A percentile compares a stretch with the other conserved stretches of the same genome.
phyloP scores from a whole-genome alignment of 2,329 filamentous ascomycete genomes.

The Penicillium griseofulvum region DNA sequence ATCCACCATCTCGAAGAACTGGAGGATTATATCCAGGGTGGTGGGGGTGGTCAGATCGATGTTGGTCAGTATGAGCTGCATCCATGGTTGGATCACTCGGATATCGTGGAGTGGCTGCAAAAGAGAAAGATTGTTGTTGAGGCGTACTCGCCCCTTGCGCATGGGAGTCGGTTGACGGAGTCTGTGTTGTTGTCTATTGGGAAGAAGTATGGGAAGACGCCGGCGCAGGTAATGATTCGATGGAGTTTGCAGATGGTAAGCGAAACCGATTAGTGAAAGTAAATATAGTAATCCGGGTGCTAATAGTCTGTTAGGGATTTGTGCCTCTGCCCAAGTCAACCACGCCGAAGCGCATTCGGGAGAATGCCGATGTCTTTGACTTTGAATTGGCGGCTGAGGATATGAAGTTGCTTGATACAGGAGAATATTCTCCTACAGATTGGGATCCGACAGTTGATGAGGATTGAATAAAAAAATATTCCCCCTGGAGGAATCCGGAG shows the following conservation, averaged over 20 bases:
- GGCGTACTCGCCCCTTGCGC: slow-evolving; percentile 75
- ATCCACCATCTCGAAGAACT: slow-evolving; percentile 72
- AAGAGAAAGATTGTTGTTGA: slow-evolving; percentile 68
- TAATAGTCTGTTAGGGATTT: slow-evolving; percentile 48
- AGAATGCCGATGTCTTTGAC: slow-evolving; percentile 60
- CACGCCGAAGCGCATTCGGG: slow-evolving; percentile 58
- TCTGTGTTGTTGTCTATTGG: slow-evolving; percentile 61
- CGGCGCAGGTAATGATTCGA: slow-evolving; percentile 71
- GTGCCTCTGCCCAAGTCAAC: slow-evolving; percentile 64
- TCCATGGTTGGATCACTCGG: slow-evolving; percentile 72
- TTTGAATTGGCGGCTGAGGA: slow-evolving; percentile 59
- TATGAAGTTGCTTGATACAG: slow-evolving; percentile 56
- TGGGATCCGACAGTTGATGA: slow-evolving; percentile 54
- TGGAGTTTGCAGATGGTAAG: slow-evolving; percentile 76
- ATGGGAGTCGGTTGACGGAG: slow-evolving; percentile 68
- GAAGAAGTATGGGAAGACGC: slow-evolving; percentile 66
- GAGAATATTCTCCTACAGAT: slow-evolving; percentile 56
- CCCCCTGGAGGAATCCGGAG: neutral
- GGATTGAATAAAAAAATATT: slow-evolving; percentile 20
- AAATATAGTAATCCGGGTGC: neutral
- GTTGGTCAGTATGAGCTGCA: slow-evolving; percentile 83
- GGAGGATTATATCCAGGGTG: slow-evolving; percentile 51
- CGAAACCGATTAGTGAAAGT: slow-evolving; percentile 34
- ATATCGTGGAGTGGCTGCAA: slow-evolving; percentile 65
- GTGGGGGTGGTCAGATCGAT: slow-evolving; percentile 61